These are phyloP conservation scores for Colletotrichum simmondsii DNA, from an alignment of 2,329 filamentous ascomycete genomes.

Conservation along the genomic window DNA sequence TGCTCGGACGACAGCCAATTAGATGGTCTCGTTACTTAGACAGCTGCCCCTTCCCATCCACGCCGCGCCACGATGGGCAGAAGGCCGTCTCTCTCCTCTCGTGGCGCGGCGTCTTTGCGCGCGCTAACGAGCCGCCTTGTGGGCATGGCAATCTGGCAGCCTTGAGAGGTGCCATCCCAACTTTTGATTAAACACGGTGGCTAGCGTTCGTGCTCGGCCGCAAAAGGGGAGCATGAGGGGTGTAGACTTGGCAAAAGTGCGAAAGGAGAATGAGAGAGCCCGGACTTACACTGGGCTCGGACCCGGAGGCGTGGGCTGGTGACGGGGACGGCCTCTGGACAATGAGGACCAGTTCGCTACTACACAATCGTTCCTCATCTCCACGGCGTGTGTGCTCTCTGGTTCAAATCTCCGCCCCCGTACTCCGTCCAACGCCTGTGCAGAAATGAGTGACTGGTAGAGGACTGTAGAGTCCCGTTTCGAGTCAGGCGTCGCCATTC, in stretches of 20 bases:
- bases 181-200: constrained; percentile 12
- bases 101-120: constrained; percentile 20
- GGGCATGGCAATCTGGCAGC: constrained; percentile 25
- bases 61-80: neutral
- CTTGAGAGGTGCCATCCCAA: constrained; percentile 30
- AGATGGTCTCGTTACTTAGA: neutral
- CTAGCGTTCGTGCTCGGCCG: neutral
- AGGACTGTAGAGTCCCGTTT: neutral
- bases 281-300: constrained; percentile 5
- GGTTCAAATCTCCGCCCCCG: neutral
- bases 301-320: constrained; percentile 19
- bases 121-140: constrained; percentile 1
- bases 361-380: constrained; percentile 10
- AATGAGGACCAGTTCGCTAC: neutral
- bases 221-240: neutral
- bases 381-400: neutral
- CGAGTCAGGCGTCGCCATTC: neutral
- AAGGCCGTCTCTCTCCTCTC: neutral
- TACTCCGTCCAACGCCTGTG: neutral
- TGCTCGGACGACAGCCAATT: neutral
- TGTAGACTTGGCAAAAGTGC: neutral
- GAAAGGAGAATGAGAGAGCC: neutral
- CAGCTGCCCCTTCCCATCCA: neutral
- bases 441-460: neutral
- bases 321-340: constrained; percentile 12